Evolutionary conservation across 345 rosid species (phyloP), one percentile per base, ranked within the genome.

Genomic region (Anastatica hierochuntica): DNA sequence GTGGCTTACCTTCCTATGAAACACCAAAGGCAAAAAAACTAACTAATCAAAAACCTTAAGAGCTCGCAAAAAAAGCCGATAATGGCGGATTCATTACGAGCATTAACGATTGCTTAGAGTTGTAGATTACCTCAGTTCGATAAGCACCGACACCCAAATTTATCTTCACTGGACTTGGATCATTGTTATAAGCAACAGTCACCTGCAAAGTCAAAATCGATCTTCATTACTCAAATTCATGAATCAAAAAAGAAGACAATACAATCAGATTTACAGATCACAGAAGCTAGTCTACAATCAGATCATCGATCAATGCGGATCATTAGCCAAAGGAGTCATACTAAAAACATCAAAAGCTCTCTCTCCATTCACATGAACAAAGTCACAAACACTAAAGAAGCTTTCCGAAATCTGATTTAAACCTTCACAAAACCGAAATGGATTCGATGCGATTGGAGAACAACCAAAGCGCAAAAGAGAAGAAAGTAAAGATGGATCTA

Each of bases 131-230:
- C 94, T 92, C 95, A 31, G 96, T 92, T 60, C 98, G 81, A 59
- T 92, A 92, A 38, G 98, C 98, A 26, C 98, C 98, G 13, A 88
- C 98, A 23, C 98, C 96, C 68, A 92, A 67, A 72, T 88, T 90
- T 49, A 90, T 60, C 80, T 90, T 90, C 15, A 36, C 57, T n/a
- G 95, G 96, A 47, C 88, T 92, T 8, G 79, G 75, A 65, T 88
- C 98, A 60, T 88, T 85, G 80, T 92, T 92, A 49, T 72, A 92
- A 17, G 98, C 96, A 53, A 83, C 94, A 24, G 98, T 92, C 9
- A 92, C 94, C 98, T 89, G 61, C 55, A 26, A 57, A 39, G 31
- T 53, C 21, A 20, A 30, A 64, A 27, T 21, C n/a, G 39, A 30
- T 9, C 14, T 14, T 7, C 4, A 27, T 2, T 4, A 30, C 37